phyloP scores from a whole-genome alignment of 2,329 filamentous ascomycete genomes.

The Davidsoniella australis region DNA sequence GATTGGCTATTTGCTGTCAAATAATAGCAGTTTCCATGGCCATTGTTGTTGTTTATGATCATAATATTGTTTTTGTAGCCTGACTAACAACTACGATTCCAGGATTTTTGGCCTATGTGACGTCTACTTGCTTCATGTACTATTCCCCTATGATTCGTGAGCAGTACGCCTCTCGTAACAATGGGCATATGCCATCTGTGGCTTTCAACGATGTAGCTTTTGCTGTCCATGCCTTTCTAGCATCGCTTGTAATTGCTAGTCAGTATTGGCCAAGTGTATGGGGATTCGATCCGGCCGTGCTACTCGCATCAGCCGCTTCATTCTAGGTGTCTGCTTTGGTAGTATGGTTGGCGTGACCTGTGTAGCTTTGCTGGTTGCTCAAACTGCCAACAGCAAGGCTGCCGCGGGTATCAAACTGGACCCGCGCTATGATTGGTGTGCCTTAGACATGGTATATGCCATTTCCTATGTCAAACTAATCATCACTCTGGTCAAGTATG shows the following conservation, averaged over 20 bases:
- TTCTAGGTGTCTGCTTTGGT: slow-evolving; percentile 53
- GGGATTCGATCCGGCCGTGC: slow-evolving; percentile 49
- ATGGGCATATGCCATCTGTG: slow-evolving; percentile 63
- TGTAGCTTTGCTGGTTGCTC: slow-evolving; percentile 30
- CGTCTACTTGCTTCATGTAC: slow-evolving; percentile 59
- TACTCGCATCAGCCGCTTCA: slow-evolving; percentile 40
- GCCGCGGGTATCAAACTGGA: slow-evolving; percentile 13
- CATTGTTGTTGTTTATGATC: too few species aligned
- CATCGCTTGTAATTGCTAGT: slow-evolving; percentile 56
- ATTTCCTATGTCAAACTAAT: slow-evolving; percentile 79
- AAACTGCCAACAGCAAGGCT: slow-evolving; percentile 17
- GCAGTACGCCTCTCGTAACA: slow-evolving; percentile 71
- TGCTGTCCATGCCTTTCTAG: slow-evolving; percentile 59
- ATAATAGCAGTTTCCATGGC: too few species aligned
- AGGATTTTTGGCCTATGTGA: slow-evolving; percentile 60
- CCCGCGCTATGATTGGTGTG: slow-evolving; percentile 35
- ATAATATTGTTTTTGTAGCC: neutral
- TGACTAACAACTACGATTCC: slow-evolving; percentile 3
- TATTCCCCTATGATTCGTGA: slow-evolving; percentile 59
- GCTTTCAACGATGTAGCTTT: slow-evolving; percentile 83
- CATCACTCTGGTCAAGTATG: slow-evolving; percentile 82
- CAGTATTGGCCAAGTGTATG: slow-evolving; percentile 66
- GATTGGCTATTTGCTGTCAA: too few species aligned
- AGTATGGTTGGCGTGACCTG: slow-evolving; percentile 42
- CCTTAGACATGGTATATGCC: slow-evolving; percentile 47